Evolutionary conservation across 2,329 filamentous ascomycete genomes (phyloP).

Genomic region (Hypoxylon sp.): DNA sequence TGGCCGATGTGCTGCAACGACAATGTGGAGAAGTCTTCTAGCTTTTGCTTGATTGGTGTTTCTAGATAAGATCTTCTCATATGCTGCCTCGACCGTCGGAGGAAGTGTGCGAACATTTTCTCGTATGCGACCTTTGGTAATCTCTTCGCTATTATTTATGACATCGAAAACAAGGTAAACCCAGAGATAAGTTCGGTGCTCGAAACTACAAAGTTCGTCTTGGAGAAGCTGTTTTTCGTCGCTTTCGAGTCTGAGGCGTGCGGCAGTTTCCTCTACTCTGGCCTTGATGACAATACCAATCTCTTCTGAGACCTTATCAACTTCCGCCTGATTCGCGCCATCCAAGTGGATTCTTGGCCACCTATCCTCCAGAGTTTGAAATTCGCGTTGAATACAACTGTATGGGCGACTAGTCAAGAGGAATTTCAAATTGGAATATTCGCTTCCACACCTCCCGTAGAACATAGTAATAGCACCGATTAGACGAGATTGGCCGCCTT

Average conservation of each 20-base stretch:
- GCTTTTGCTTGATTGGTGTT: slow-evolving; percentile 49
- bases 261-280: slow-evolving; percentile 39
- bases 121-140: background rate
- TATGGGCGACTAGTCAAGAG: slow-evolving; percentile 59
- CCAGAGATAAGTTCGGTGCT: slow-evolving; percentile 50
- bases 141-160: slow-evolving; percentile 26
- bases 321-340: slow-evolving; percentile 48
- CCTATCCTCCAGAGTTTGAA: slow-evolving; percentile 40
- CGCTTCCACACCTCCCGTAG: slow-evolving; percentile 33
- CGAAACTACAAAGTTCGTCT: slow-evolving; percentile 32
- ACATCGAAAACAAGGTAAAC: slow-evolving; percentile 44
- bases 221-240: slow-evolving; percentile 18
- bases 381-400: slow-evolving; percentile 46
- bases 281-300: slow-evolving; percentile 52
- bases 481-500: slow-evolving; percentile 39
- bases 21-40: slow-evolving; percentile 55
- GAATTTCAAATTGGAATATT: slow-evolving; percentile 55
- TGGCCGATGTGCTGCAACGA: slow-evolving; percentile 55
- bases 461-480: slow-evolving; percentile 47
- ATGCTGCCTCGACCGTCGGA: slow-evolving; percentile 49
- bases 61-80: slow-evolving; percentile 56
- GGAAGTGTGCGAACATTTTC: slow-evolving; percentile 46
- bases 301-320: slow-evolving; percentile 52
- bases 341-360: slow-evolving; percentile 53
- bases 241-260: slow-evolving; percentile 9